Base-by-base conservation (phyloP, 164 flowering plant species). In the Dillenia suffruticosa region DNA sequence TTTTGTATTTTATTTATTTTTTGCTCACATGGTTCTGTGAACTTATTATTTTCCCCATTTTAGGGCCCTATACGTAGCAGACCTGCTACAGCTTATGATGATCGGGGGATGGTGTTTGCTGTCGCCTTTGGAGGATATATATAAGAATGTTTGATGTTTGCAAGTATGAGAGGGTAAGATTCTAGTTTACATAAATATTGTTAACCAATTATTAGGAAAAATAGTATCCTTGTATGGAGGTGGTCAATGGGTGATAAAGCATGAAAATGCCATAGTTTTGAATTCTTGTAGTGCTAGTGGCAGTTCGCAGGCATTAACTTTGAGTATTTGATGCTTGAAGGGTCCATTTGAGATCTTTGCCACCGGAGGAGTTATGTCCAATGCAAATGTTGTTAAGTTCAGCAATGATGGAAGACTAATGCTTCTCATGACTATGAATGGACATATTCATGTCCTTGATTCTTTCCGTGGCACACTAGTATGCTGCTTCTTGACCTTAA, bases 101-200 rank as follows among this genome's bases (percentile, higher is more conserved):
- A 95, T 55, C 99, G 90, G 67, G 99, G 99, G 17, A 62, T 92
- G 58, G 91, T 92, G 22, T 92, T 92, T 82, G 81, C 99, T 10
- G 70, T 95, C 70, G 96, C 97, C n/a, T 92, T 82, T 79, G 96
- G 92, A 63, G 99, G 99, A 70, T 79, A 68, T 73, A 68, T 73
- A 70, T 95, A 70, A 78, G 99, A 78, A 78, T 95, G 96, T 95
- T 95, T 88, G 99, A 95, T 81, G 77, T 85, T 66, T 88, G 99
- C 64, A 85, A 76, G 56, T 92, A 80, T 68, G 99, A 95, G 47
- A 94, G 88, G 96, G 99, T 87, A 62, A 52, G 79, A 32, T 32
- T 32, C 40, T 5, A 32, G 40, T 32, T 32, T 32, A 32, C 40
- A 32, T 32, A 32, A 32, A 32, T 32, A 32, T 4, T 32, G 6